These are phyloP conservation scores for Calonectria hawksworthii DNA, from an alignment of 2,329 filamentous ascomycete genomes.

Conservation along the genomic window DNA sequence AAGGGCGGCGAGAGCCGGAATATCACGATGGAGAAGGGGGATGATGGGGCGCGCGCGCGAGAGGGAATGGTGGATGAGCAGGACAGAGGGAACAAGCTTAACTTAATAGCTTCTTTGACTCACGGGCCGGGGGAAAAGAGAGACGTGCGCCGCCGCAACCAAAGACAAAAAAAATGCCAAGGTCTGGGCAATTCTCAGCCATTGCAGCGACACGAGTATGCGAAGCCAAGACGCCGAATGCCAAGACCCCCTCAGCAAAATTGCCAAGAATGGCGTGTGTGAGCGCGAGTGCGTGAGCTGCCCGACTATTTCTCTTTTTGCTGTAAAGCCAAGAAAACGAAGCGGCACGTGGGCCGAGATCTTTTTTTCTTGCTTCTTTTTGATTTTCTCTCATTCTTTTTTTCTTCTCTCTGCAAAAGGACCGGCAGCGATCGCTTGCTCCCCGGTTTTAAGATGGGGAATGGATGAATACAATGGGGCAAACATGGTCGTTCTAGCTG, in stretches of 20 bases:
- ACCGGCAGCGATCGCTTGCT: neutral
- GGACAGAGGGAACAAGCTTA: constrained; percentile 10
- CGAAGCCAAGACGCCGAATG: constrained; percentile 6
- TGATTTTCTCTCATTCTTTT: neutral
- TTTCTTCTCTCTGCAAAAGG: neutral
- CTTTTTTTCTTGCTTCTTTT: neutral
- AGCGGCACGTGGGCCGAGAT: neutral
- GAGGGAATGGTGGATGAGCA: neutral
- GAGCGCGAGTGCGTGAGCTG: neutral
- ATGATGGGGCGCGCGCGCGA: neutral
- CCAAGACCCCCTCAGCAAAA: constrained; percentile 6
- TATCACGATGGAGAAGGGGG: neutral
- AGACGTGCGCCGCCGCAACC: neutral
- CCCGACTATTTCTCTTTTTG: neutral
- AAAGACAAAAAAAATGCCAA: constrained; percentile 38
- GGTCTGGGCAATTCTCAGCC: constrained; percentile 34
- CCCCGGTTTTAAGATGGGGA: neutral
- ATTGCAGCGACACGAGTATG: neutral
- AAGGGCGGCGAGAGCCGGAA: neutral
- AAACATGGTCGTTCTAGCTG: neutral
- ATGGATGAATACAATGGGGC: neutral
- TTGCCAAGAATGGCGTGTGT: constrained; percentile 14
- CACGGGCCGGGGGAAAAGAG: neutral
- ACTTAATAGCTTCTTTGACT: constrained; percentile 9
- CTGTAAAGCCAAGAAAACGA: neutral